A percentile compares a stretch with the other conserved stretches of the same genome.
These are phyloP conservation scores for Exophiala oligosperma DNA, from an alignment of 2,329 filamentous ascomycete species.

Conservation along the genomic window DNA sequence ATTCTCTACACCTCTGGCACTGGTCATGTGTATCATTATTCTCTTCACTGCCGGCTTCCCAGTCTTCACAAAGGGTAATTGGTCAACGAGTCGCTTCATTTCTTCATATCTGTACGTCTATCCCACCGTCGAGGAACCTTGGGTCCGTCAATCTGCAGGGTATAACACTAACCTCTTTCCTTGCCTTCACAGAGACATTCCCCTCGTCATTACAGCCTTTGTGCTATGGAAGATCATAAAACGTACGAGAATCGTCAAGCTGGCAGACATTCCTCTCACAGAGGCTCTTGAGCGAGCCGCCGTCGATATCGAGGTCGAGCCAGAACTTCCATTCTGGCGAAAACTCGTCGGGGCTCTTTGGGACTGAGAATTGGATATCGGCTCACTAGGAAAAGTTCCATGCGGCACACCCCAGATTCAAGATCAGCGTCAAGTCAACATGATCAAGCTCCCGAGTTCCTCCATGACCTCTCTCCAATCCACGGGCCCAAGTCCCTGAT, in stretches of 20 bases:
- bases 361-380: slow-evolving; percentile 10
- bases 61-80: slow-evolving; percentile 61
- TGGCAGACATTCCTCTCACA: slow-evolving; percentile 54
- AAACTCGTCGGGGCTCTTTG: slow-evolving; percentile 24
- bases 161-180: too few relatives aligned
- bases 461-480: slow-evolving; percentile 12
- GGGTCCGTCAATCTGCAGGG: background rate
- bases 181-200: slow-evolving; percentile 52
- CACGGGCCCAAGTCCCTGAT: background rate
- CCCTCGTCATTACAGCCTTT: slow-evolving; percentile 59
- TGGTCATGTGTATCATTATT: slow-evolving; percentile 63
- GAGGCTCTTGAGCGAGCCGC: slow-evolving; percentile 52
- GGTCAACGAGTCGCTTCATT: slow-evolving; percentile 58
- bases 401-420: too few relatives aligned
- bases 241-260: slow-evolving; percentile 56
- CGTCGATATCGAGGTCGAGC: slow-evolving; percentile 36
- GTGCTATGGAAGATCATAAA: slow-evolving; percentile 66
- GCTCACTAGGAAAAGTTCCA: too few relatives aligned
- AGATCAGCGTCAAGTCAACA: slow-evolving; percentile 37
- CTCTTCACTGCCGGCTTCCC: slow-evolving; percentile 69
- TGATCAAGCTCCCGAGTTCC: slow-evolving; percentile 8
- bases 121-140: too few relatives aligned
- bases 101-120: slow-evolving; percentile 61
- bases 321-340: slow-evolving; percentile 19
- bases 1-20: slow-evolving; percentile 61